These are phyloP conservation scores for Ceratocystis huliohia DNA, from an alignment of 2,329 filamentous ascomycete species.

Conservation along the genomic window DNA sequence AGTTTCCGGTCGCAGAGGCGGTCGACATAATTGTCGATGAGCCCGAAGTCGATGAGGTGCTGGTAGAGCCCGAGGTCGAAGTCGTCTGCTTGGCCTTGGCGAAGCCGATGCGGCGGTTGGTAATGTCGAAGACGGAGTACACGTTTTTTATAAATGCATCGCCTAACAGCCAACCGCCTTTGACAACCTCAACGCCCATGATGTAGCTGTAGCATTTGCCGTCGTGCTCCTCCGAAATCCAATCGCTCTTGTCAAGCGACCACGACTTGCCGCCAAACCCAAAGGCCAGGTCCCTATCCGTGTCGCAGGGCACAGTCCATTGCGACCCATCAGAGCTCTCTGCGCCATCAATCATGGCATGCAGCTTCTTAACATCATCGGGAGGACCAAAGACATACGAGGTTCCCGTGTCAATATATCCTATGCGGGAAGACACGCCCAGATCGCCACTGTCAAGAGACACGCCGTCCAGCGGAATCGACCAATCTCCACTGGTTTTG, in stretches of 20 bases:
- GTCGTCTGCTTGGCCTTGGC: slow-evolving; percentile 17
- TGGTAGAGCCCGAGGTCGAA: slow-evolving; percentile 13
- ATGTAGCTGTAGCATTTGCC: slow-evolving; percentile 57
- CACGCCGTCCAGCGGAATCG: slow-evolving; percentile 55
- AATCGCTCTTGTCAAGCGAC: slow-evolving; percentile 56
- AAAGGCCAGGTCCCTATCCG: slow-evolving; percentile 46
- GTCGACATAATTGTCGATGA: not conserved
- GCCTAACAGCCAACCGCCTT: slow-evolving; percentile 60
- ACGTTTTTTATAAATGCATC: slow-evolving; percentile 84
- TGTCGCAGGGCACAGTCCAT: slow-evolving; percentile 63
- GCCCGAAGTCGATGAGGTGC: not conserved
- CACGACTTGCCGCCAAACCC: slow-evolving; percentile 57
- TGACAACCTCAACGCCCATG: slow-evolving; percentile 56
- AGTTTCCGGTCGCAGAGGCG: not conserved
- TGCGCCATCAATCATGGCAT: slow-evolving; percentile 53
- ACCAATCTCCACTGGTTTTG: slow-evolving; percentile 51
- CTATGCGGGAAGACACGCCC: slow-evolving; percentile 43
- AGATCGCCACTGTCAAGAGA: slow-evolving; percentile 47
- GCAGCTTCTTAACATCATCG: slow-evolving; percentile 52
- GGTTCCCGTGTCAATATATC: slow-evolving; percentile 75
- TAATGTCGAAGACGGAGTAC: slow-evolving; percentile 72
- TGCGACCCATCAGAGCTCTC: slow-evolving; percentile 44
- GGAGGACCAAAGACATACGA: slow-evolving; percentile 63
- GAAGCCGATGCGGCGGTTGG: slow-evolving; percentile 47
- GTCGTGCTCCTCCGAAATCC: slow-evolving; percentile 40